phyloP scores from a whole-genome alignment of 1,284 basidiomycete species.

The Puccinia polysora region DNA sequence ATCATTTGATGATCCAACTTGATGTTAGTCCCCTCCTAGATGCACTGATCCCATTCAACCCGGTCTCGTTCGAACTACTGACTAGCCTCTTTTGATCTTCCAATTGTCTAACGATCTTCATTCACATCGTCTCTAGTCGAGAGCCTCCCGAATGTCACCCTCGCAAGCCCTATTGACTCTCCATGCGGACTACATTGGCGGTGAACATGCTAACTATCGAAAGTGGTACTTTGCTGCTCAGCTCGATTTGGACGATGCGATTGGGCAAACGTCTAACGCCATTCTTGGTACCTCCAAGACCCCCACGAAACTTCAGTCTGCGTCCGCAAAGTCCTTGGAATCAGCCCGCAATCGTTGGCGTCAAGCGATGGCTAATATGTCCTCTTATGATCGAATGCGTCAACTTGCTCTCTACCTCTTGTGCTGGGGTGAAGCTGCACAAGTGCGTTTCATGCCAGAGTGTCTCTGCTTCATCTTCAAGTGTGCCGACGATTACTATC shows the following conservation, averaged over 20 bases:
- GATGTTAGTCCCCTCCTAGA: slow-evolving; percentile 58
- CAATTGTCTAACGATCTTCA: background rate
- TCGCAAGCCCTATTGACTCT: slow-evolving; percentile 89
- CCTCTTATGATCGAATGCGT: slow-evolving; percentile 90
- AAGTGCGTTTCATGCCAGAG: slow-evolving; percentile 93
- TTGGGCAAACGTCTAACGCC: slow-evolving; percentile 78
- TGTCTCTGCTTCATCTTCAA: slow-evolving; percentile 99
- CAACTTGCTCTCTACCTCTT: slow-evolving; percentile 93
- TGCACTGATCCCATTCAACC: too few relatives aligned
- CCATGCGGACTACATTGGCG: slow-evolving; percentile 98
- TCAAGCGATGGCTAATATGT: slow-evolving; percentile 98
- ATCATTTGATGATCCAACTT: slow-evolving; percentile 96
- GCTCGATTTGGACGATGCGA: slow-evolving; percentile 95
- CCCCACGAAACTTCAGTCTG: slow-evolving; percentile 55
- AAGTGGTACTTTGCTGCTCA: slow-evolving; percentile 98
- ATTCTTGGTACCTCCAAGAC: slow-evolving; percentile 71
- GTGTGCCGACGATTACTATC: slow-evolving; percentile 99
- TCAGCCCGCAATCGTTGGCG: slow-evolving; percentile 88
- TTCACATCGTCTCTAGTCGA: slow-evolving; percentile 56
- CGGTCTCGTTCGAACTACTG: background rate
- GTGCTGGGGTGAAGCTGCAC: slow-evolving; percentile 96
- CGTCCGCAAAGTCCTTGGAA: slow-evolving; percentile 73
- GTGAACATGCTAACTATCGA: slow-evolving; percentile 58
- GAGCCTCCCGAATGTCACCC: slow-evolving; percentile 94
- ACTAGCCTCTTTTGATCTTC: background rate